Percentiles rank a stretch among this genome's conserved stretches.
These are phyloP conservation scores for Selaginella tamariscina DNA, from an alignment of 75 land plant species.

Conservation along the genomic window DNA sequence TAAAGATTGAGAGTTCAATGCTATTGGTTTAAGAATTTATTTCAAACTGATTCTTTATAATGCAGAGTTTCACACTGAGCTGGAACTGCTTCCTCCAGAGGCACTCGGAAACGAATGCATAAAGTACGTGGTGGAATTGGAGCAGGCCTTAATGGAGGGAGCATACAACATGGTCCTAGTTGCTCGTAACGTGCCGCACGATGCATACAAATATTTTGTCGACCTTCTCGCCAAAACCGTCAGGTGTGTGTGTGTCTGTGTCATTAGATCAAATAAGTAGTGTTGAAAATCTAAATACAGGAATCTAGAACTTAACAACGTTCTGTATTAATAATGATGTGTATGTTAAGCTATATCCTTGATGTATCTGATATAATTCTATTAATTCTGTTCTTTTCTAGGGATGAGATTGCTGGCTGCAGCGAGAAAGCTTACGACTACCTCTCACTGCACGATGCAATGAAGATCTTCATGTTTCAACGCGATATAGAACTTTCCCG, in stretches of 20 bases:
- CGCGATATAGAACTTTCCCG: conserved; percentile 45
- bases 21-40: no score
- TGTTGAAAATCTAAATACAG: no score
- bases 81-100: conserved; percentile 64
- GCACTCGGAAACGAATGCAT: conserved; percentile 79
- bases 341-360: no score
- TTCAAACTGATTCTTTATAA: no score
- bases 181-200: conserved; percentile 91
- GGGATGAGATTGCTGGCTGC: conserved; percentile 95
- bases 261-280: no score
- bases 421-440: conserved; percentile 92
- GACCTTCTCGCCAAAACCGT: conserved; percentile 94
- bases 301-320: no score
- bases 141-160: conserved; percentile 97
- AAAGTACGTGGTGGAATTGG: conserved; percentile 86
- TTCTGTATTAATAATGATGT: no score
- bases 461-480: conserved; percentile 55
- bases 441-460: conserved; percentile 57
- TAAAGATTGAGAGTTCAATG: no score
- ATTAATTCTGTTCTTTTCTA: conserved; percentile 13
- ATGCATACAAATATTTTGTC: conserved; percentile 84
- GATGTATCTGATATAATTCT: no score
- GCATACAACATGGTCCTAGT: conserved; percentile 86
- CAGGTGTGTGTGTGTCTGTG: conserved; percentile 50
- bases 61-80: conserved; percentile 27